Evolutionary conservation across 768 basidiomycete species (phyloP), one percentile per base, ranked within the genome.

Genomic region (Postia placenta): DNA sequence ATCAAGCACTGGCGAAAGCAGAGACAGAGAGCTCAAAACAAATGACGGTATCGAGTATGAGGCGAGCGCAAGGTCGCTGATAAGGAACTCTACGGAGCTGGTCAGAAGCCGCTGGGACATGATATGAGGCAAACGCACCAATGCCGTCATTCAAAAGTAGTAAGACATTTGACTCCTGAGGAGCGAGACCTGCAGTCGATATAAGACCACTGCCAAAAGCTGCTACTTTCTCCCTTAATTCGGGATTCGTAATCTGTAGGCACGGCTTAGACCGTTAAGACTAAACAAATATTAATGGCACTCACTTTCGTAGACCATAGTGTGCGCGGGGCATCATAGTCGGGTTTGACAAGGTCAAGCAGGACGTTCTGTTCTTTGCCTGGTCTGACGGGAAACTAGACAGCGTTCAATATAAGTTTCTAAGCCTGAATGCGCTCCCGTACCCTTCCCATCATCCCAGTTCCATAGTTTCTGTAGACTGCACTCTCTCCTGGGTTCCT

Each of bases 381-480:
- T 1, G 89, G 90, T 54, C 79, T 73, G 43, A 80, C 54, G 17
- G 88, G 84, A 58, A 92, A 86, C 90, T 92, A 15, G n/a, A n/a
- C 12, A 33, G 11, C 15, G 17, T 51, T 25, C 42, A 27, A 41
- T 19, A 11, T 17, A 28, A 20, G 17, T 48, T 62, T 35, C 6
- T 19, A 26, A 39, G 66, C 47, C 11, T 41, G 47, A 55, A 46
- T n/a, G n/a, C n/a, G 56, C 49, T 28, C 24, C 71, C 79, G 64
- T 67, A 83, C 92, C 71, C 85, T 80, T 58, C 80, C 92, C 80
- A 81, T 77, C 50, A 88, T 71, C 12, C 89, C 89, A 22, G 87
- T 91, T 12, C 86, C 80, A 73, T 93, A 96, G 69, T 89, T 92
- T 59, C 94, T 79, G 65, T 94, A 95, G 14, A 93, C 72, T 0